Conservation (phyloP, 441 rosid species). For the Erodium trifolium region DNA sequence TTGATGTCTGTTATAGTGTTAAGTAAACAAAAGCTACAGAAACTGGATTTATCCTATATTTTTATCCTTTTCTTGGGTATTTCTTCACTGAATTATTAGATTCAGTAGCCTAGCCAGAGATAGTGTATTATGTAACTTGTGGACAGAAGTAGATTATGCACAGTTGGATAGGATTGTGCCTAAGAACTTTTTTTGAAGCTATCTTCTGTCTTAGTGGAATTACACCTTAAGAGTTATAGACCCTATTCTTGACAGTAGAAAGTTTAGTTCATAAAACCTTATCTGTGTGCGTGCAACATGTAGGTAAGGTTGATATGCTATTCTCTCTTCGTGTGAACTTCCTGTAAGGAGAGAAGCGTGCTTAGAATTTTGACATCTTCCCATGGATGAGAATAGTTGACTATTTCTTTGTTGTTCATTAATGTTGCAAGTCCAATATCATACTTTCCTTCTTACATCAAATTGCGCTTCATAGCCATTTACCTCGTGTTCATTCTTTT, state of each 20-base stretch:
- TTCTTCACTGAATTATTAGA: background rate
- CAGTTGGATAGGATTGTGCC: background rate
- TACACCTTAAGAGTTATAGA: background rate
- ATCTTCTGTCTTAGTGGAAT: background rate
- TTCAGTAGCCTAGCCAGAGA: background rate
- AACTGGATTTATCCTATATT: background rate
- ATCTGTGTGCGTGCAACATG: background rate
- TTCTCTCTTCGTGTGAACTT: background rate
- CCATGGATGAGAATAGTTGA: background rate
- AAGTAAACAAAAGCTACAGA: background rate
- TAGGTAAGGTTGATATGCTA: background rate
- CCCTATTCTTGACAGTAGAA: background rate
- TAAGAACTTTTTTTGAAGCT: background rate
- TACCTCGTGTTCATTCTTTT: conserved; percentile 3
- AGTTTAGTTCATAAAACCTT: background rate
- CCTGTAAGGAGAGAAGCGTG: background rate
- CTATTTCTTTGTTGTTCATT: background rate
- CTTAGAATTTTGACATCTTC: background rate
- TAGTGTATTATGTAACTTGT: background rate
- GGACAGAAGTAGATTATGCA: background rate
- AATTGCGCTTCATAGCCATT: background rate
- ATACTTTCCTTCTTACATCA: background rate
- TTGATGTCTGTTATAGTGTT: background rate
- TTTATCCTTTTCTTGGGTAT: background rate
- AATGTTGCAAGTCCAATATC: background rate